A percentile compares a stretch with the other conserved stretches of the same genome.
Evolutionary conservation across 805 yeast species (phyloP).

Genomic region (Nakazawaea ambrosiae): DNA sequence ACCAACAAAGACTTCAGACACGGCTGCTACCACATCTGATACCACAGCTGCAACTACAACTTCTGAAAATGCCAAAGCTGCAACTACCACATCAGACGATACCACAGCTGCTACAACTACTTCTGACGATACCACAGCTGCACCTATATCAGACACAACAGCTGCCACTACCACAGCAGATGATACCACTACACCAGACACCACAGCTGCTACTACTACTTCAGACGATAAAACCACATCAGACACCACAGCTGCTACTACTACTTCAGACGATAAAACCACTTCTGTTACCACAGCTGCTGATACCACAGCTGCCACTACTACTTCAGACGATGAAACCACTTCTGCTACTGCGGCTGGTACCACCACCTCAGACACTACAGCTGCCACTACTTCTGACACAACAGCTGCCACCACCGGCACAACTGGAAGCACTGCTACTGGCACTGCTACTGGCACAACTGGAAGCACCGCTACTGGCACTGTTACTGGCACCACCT

Average conservation of each 20-base stretch:
- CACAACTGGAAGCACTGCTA: neutral
- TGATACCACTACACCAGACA: neutral
- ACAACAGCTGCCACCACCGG: neutral
- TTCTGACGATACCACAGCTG: neutral
- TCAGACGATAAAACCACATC: no score
- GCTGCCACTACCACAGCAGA: constrained; percentile 3
- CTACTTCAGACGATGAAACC: neutral
- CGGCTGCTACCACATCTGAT: neutral
- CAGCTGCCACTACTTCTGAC: neutral
- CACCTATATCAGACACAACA: neutral
- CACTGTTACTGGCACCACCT: neutral
- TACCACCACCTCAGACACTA: neutral
- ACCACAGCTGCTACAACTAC: neutral
- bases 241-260: neutral
- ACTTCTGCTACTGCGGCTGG: neutral
- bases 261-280: neutral
- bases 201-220: neutral
- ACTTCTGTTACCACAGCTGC: neutral
- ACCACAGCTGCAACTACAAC: neutral
- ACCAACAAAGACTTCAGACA: neutral
- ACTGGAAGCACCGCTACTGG: neutral
- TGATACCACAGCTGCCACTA: neutral
- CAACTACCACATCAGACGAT: neutral
- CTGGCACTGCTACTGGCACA: neutral
- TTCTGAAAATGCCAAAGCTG: no score